Conservation (phyloP, 306 rosid species). For the Sesbania bispinosa region DNA sequence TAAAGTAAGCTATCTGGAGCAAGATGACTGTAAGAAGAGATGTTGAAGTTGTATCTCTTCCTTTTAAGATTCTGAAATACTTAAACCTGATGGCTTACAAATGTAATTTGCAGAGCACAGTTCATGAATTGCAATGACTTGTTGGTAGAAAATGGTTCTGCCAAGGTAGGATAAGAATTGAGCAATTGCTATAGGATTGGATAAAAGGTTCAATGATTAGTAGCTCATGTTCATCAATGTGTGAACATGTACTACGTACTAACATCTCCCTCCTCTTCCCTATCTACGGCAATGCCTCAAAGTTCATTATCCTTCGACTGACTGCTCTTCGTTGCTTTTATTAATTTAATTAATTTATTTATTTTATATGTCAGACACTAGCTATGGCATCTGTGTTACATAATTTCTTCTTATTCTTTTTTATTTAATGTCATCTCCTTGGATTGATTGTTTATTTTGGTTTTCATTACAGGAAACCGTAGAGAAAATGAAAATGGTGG, state of each 20-base stretch:
- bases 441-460: slow-evolving; percentile 16
- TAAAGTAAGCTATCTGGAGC: background rate
- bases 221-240: background rate
- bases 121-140: background rate
- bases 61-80: slow-evolving; percentile 10
- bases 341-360: background rate
- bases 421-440: background rate
- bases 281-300: background rate
- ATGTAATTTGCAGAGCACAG: background rate
- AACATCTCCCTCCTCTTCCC: background rate
- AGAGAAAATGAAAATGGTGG: slow-evolving; percentile 28
- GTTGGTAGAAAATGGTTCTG: background rate
- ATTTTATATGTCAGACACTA: background rate
- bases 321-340: background rate
- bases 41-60: background rate
- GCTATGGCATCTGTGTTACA: background rate
- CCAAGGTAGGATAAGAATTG: background rate
- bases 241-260: background rate
- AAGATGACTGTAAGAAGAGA: background rate
- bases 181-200: slow-evolving; percentile 5
- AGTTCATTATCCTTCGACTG: background rate
- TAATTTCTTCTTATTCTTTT: background rate
- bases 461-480: slow-evolving; percentile 41
- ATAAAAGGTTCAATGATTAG: background rate
- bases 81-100: background rate